These are phyloP conservation scores for Pachyrhizus erosus DNA, from an alignment of 306 rosid species.

Conservation along the genomic window DNA sequence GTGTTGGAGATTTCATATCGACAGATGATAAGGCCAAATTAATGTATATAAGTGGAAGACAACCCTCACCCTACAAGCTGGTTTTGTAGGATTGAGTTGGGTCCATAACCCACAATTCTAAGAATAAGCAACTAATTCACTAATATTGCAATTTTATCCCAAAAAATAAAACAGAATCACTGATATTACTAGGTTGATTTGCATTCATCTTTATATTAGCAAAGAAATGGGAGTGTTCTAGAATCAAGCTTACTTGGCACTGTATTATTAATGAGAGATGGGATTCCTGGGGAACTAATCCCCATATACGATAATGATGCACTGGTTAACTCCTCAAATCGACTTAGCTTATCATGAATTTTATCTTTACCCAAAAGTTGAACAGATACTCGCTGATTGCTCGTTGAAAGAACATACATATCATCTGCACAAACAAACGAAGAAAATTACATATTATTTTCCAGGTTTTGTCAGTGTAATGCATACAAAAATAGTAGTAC, in stretches of 20 bases:
- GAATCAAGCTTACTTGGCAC: constrained; percentile 75
- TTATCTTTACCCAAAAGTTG: constrained; percentile 86
- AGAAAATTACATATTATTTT: constrained; percentile 37
- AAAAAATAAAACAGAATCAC: background rate
- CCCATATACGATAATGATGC: constrained; percentile 79
- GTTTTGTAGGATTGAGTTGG: too few species aligned
- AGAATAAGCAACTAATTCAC: constrained; percentile 34
- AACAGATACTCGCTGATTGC: constrained; percentile 78
- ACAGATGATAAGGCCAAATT: too few species aligned
- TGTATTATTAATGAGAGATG: constrained; percentile 52
- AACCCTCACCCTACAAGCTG: too few species aligned
- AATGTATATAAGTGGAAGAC: too few species aligned
- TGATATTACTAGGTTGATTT: background rate
- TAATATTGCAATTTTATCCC: constrained; percentile 6
- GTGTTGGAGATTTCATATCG: too few species aligned
- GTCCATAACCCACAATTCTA: too few species aligned
- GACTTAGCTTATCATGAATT: constrained; percentile 81
- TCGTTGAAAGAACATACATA: constrained; percentile 92
- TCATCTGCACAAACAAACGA: constrained; percentile 69
- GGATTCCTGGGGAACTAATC: constrained; percentile 71
- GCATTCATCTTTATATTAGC: constrained; percentile 33
- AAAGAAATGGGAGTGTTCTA: constrained; percentile 6
- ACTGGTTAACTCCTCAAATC: constrained; percentile 79
- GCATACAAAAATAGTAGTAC: background rate
- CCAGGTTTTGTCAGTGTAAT: constrained; percentile 16